Base-by-base conservation (phyloP, 352 stramenopile species). In the Bremia lactucae region DNA sequence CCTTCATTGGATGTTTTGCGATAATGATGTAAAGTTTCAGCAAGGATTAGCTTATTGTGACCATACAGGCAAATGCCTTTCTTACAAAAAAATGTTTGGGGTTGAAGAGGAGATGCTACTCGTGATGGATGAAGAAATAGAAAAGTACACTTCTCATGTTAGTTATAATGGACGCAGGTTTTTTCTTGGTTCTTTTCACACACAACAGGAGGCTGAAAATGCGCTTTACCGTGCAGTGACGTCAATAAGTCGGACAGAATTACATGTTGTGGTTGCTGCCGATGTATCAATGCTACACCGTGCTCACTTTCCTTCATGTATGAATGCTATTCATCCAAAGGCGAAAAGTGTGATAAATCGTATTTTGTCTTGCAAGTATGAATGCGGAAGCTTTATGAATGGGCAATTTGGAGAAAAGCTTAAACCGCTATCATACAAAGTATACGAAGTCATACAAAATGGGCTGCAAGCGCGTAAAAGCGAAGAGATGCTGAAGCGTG, bases 311-410 rank as follows among this genome's bases (percentile, higher is more conserved):
- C 65, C 65, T 35, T 51, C 31, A 33, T 58, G 37, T 10, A 34
- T 78, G n/a, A 60, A 28, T 0, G 49, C 54, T 18, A 63, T 66
- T 2, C 41, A 53, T 43, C 46, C 72, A 22, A 73, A 75, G 37
- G 68, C 57, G 23, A 61, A 81, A 22, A 43, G 50, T 19, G 47
- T 76, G 13, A 40, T 70, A 31, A 68, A 54, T 31, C 66, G 68
- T 14, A 40, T 53, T 8, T 62, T 81, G 13, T 55, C 55, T 20
- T 66, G 66, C 10, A 75, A 73, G 28, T 81, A 81, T 47, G 68
- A 81, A 31, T 73, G 68, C 25, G 61, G 54, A 3, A 71, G 49
- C 26, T 16, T 67, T 21, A 42, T 68, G 39, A 61, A 74, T 29
- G 49, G 57, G 5, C 41, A 35, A 31, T 60, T 65, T 4, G 36